These are phyloP conservation scores for Loxodes magnus DNA, from an alignment of 73 alveolate species.

Conservation along the genomic window DNA sequence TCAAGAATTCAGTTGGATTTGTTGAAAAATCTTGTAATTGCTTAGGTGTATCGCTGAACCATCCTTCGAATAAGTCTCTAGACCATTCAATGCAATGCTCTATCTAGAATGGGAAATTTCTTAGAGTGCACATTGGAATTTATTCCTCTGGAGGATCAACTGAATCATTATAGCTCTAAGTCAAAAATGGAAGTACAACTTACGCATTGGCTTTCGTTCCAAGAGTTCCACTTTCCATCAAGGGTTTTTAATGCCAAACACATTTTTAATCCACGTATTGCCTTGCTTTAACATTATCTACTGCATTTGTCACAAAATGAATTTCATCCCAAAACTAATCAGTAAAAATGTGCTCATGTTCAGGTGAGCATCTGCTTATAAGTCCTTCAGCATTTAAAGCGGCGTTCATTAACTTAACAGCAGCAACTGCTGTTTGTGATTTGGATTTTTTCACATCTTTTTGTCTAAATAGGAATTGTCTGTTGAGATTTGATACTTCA, in stretches of 20 bases:
- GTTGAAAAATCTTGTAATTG: conserved; percentile 30
- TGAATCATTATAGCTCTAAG: conserved; percentile 88
- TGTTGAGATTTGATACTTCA: conserved; percentile 91
- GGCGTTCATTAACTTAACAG: conserved; percentile 71
- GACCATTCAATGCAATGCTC: conserved; percentile 97
- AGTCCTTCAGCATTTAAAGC: conserved; percentile 55
- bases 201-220: conserved; percentile 90
- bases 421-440: conserved; percentile 77
- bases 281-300: conserved; percentile 88
- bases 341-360: conserved; percentile 75
- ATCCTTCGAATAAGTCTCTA: conserved; percentile 79
- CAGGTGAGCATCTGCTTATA: conserved; percentile 66
- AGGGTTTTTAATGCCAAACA: conserved; percentile 81
- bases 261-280: conserved; percentile 84
- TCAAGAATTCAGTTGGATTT: conserved; percentile 55
- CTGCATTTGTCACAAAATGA: conserved; percentile 84
- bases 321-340: conserved; percentile 90
- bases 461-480: conserved; percentile 94
- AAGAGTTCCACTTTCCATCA: conserved; percentile 87
- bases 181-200: conserved; percentile 72
- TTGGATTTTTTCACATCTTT: conserved; percentile 82
- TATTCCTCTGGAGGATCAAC: conserved; percentile 93
- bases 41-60: conserved; percentile 72
- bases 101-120: conserved; percentile 91
- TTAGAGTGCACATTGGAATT: conserved; percentile 87